phyloP scores from a whole-genome alignment of 495 filamentous ascomycete genomes.

The Acidiella bohemica region DNA sequence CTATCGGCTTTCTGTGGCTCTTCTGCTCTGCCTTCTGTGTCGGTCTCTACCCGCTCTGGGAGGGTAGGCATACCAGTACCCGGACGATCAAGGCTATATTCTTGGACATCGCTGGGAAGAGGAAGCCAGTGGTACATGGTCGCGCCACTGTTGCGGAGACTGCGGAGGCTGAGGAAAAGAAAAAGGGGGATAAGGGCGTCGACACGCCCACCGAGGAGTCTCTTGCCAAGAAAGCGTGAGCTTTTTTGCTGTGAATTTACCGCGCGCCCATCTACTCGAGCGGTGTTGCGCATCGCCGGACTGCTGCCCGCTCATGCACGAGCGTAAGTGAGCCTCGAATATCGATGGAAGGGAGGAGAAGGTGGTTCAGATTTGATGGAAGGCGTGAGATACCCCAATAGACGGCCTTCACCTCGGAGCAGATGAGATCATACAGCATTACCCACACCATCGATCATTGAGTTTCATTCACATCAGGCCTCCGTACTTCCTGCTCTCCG shows the following conservation, averaged over 20 bases:
- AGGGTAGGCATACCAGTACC: constrained; percentile 56
- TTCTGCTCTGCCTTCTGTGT: constrained; percentile 56
- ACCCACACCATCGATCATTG: too few species aligned
- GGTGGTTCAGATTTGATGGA: too few species aligned
- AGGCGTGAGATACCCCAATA: too few species aligned
- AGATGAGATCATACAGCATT: too few species aligned
- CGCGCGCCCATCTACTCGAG: too few species aligned
- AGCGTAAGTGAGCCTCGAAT: too few species aligned
- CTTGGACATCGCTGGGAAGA: constrained; percentile 54
- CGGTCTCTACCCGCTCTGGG: constrained; percentile 70
- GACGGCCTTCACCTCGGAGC: too few species aligned
- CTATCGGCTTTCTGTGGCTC: constrained; percentile 77
- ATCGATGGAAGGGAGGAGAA: too few species aligned
- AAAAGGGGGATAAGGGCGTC: constrained; percentile 12
- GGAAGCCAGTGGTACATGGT: constrained; percentile 23
- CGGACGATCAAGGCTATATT: constrained; percentile 53
- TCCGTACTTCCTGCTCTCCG: not conserved
- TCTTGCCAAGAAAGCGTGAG: constrained; percentile 1
- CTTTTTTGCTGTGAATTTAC: too few species aligned
- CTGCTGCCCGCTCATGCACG: too few species aligned
- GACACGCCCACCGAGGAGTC: constrained; percentile 10
- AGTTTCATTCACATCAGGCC: constrained; percentile 5
- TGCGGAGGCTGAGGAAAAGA: constrained; percentile 14
- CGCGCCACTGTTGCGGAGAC: constrained; percentile 18
- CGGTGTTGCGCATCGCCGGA: too few species aligned